A percentile compares a stretch with the other conserved stretches of the same genome.
Conservation (phyloP, 2,329 filamentous ascomycete genomes). For the Aspergillus proliferans region DNA sequence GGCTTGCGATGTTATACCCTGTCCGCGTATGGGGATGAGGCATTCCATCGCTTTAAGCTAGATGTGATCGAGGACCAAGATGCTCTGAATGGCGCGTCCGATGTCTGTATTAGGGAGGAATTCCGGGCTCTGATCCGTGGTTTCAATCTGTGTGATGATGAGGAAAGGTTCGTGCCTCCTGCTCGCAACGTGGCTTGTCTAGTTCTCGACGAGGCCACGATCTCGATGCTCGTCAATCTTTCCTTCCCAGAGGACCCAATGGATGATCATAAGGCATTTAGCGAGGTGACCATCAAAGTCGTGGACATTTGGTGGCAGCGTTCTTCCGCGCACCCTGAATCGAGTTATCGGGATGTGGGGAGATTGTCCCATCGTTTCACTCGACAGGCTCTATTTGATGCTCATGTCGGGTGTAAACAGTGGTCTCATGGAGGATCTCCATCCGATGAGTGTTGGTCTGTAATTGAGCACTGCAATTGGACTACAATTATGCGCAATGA, state of each 20-base stretch:
- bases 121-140: background rate
- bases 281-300: background rate
- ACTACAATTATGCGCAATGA: too few species aligned
- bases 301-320: background rate
- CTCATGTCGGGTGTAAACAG: background rate
- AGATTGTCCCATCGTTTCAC: background rate
- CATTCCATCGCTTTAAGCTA: background rate
- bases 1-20: background rate
- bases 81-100: background rate
- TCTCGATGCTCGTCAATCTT: background rate
- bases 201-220: background rate
- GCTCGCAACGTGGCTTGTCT: background rate
- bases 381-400: background rate
- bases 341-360: background rate
- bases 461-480: too few species aligned
- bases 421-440: background rate
- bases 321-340: background rate
- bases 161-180: background rate
- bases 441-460: background rate
- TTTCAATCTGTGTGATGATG: background rate
- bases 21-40: background rate
- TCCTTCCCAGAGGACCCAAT: background rate
- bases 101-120: background rate
- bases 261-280: background rate
- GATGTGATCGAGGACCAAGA: background rate